A percentile compares a stretch with the other conserved stretches of the same genome.
Conservation (phyloP, 306 rosid species). For the Canavalia ensiformis region DNA sequence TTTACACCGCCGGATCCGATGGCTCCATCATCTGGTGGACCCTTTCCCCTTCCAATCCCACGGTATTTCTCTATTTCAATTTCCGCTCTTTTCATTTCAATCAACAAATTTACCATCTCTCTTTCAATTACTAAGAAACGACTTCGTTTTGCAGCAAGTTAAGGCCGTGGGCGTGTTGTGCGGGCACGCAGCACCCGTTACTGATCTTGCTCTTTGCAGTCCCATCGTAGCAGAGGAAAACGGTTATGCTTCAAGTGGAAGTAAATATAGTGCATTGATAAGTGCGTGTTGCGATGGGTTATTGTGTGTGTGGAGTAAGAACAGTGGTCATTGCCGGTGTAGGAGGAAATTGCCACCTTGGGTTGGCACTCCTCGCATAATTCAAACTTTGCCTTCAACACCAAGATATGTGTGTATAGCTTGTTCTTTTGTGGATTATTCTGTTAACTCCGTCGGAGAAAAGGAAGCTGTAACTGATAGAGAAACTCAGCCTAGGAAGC, state of each 20-base stretch:
- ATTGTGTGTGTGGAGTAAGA: constrained; percentile 92
- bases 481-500: constrained; percentile 69
- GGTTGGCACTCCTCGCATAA: constrained; percentile 84
- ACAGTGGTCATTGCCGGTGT: constrained; percentile 90
- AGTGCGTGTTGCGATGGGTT: constrained; percentile 92
- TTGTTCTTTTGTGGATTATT: constrained; percentile 74
- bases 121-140: constrained; percentile 11
- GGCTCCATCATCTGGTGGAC: constrained; percentile 98
- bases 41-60: constrained; percentile 59
- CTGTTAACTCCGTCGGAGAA: constrained; percentile 54
- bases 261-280: constrained; percentile 66
- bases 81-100: constrained; percentile 2
- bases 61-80: constrained; percentile 57
- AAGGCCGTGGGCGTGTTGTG: constrained; percentile 85
- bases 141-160: constrained; percentile 67
- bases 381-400: constrained; percentile 73
- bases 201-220: constrained; percentile 77
- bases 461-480: constrained; percentile 60
- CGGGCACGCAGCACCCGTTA: constrained; percentile 86
- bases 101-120: not conserved
- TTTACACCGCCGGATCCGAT: constrained; percentile 95
- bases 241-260: constrained; percentile 47
- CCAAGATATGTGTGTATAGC: constrained; percentile 85
- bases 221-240: constrained; percentile 60
- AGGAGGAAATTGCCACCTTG: constrained; percentile 93